Base-by-base conservation (phyloP, 306 rosid genomes). In the Medicago truncatula region DNA sequence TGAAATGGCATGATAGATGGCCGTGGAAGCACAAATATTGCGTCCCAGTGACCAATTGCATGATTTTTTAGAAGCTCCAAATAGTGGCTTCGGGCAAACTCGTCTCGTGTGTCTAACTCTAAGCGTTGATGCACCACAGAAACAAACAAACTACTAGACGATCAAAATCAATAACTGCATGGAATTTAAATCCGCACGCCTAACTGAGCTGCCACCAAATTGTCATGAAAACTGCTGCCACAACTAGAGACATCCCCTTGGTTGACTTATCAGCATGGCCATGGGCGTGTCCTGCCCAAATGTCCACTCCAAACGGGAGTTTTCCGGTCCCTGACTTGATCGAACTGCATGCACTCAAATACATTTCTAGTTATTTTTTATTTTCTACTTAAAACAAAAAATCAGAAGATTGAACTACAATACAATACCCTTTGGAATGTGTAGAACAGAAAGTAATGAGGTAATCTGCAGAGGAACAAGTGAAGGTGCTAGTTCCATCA, bases 401-500 rank as follows among this genome's bases (percentile, higher is more conserved):
- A 44, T 3, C 5, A 4, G 2, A 44, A 44, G 13, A 12, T 12
- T 44, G 50, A 11, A 46, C 52, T 3, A 3, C n/a, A n/a, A n/a
- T n/a, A 31, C 36, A 31, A 3, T 31, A 31, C 36, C 36, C 36
- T 31, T 31, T 31, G 36, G 92, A 21, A 49, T 73, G 79, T 1
- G 65, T 4, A 1, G 90, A 77, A 56, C 97, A 92, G 71, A 92
- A 88, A 15, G 87, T 89, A 83, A 92, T 73, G 68, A 78, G 39
- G 28, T 92, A 92, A 63, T 87, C 47, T 3, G 93, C 89, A 0
- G 89, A 69, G 10, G 91, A 82, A 23, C 96, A 88, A 7, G 93
- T 92, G 84, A 92, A 92, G 64, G 93, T 90, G 79, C 96, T 88
- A 34, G 83, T 90, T 15, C 89, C 90, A 53, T 92, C 97, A 14